Evolutionary conservation across 345 rosid genomes (phyloP).

Genomic region (Eucalyptus leucophloia): DNA sequence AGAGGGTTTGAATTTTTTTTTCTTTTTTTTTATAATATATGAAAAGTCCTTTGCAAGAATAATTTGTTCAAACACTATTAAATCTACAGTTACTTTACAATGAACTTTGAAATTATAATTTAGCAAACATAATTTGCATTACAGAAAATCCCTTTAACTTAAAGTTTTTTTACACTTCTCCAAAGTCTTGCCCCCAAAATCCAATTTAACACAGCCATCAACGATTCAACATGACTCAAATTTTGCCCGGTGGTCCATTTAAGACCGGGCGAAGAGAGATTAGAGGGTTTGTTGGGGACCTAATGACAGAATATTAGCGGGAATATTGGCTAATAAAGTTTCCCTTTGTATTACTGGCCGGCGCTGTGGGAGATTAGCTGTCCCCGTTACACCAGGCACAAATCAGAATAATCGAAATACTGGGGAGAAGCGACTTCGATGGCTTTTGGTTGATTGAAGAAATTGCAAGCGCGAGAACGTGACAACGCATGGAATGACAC

Average conservation of each 20-base stretch:
- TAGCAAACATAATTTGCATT: not conserved
- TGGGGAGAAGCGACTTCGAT: not conserved
- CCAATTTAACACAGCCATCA: not conserved
- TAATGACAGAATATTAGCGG: not conserved
- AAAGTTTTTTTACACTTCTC: not conserved
- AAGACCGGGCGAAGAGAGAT: not conserved
- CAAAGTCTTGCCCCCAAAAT: not conserved
- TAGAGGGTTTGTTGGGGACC: not conserved
- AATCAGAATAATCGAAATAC: not conserved
- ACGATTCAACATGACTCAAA: not conserved
- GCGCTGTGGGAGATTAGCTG: not conserved
- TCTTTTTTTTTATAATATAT: no score
- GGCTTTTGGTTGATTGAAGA: not conserved
- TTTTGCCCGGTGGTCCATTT: not conserved
- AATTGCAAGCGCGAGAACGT: not conserved
- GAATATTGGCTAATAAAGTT: not conserved
- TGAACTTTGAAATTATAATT: no score
- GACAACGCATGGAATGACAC: not conserved
- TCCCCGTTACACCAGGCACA: not conserved
- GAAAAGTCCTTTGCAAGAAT: not conserved
- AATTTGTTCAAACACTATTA: not conserved
- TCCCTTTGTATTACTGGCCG: not conserved
- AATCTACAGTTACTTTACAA: no score
- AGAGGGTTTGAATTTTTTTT: not conserved
- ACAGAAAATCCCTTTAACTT: not conserved